phyloP scores from a whole-genome alignment of 1,284 basidiomycete species.

The Polyporus tsugae region DNA sequence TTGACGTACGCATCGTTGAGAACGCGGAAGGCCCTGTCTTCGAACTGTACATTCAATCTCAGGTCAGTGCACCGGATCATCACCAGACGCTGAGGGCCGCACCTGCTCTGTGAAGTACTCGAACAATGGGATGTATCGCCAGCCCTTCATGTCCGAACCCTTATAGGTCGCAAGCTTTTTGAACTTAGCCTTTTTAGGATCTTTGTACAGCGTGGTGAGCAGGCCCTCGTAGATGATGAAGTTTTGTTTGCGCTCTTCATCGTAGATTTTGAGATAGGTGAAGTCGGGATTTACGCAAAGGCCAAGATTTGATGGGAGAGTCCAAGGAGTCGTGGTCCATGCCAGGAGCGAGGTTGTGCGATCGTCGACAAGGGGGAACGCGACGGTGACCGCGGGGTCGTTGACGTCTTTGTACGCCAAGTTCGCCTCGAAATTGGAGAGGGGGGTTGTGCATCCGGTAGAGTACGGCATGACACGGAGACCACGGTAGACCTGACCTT shows the following conservation, averaged over 20 bases:
- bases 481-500: constrained; percentile 94
- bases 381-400: constrained; percentile 94
- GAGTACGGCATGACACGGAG: constrained; percentile 99
- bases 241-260: constrained; percentile 87
- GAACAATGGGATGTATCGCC: constrained; percentile 96
- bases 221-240: constrained; percentile 95
- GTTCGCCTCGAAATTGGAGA: constrained; percentile 98
- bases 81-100: constrained; percentile 23
- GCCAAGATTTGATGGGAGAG: constrained; percentile 93
- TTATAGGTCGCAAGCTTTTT: constrained; percentile 91
- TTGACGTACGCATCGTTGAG: constrained; percentile 95
- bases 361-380: constrained; percentile 95
- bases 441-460: constrained; percentile 93
- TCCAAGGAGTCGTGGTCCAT: constrained; percentile 99
- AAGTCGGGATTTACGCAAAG: constrained; percentile 97
- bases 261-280: constrained; percentile 97
- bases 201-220: constrained; percentile 93
- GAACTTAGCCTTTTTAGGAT: constrained; percentile 97
- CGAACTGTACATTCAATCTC: constrained; percentile 64
- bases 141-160: constrained; percentile 94
- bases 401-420: constrained; percentile 93
- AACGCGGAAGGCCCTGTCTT: constrained; percentile 92
- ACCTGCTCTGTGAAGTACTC: constrained; percentile 97
- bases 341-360: constrained; percentile 91
- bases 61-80: neutral